Evolutionary conservation across 2,329 filamentous ascomycete species (phyloP), one percentile per base, ranked within the genome.

Genomic region (Hypoxylon sp.): DNA sequence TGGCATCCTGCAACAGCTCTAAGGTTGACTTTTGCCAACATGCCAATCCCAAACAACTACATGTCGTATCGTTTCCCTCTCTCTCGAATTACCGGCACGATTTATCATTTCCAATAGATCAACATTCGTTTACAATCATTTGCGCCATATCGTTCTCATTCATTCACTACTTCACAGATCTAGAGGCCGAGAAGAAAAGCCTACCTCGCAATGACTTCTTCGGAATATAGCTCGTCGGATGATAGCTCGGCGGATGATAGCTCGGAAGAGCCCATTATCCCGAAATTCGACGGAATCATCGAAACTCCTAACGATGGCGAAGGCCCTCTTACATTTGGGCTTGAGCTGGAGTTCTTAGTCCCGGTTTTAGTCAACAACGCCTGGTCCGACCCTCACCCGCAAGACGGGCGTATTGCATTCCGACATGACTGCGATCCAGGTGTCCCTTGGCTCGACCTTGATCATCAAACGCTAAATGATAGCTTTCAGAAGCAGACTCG

Each of bases 331-430:
- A 74, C 73, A 11, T 72, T 70, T 34, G 73, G 72, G 3, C 47
- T 74, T 22, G 72, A 74, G 48, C 24, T 74, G 1, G 71, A 74
- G 44, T 73, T 74, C 44, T 56, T 74, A 15, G 8, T 71, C 5
- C 58, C 71, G 0, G 43, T 56, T 8, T 19, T 73, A 4, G 4
- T 17, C 0, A 4, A 0, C 24, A 22, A 7, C 17, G 3, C 1
- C 3, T 37, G 32, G 32, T 4, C 11, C 4, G 70, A 73, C 22
- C 67, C 68, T 1, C 39, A 68, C 10, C 65, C 63, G 4, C 44
- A 62, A 3, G 62, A 57, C 22, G 24, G 30, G 2, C 48, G 48
- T 5, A 6, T n/a, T 17, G 13, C 26, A 28, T 22, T 28, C 10
- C 32, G 34, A 30, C 13, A 4, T 3, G 1, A 32, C 30, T 62